Evolutionary conservation across 2,329 filamentous ascomycete species (phyloP).

Genomic region (Fonsecaea pedrosoi): DNA sequence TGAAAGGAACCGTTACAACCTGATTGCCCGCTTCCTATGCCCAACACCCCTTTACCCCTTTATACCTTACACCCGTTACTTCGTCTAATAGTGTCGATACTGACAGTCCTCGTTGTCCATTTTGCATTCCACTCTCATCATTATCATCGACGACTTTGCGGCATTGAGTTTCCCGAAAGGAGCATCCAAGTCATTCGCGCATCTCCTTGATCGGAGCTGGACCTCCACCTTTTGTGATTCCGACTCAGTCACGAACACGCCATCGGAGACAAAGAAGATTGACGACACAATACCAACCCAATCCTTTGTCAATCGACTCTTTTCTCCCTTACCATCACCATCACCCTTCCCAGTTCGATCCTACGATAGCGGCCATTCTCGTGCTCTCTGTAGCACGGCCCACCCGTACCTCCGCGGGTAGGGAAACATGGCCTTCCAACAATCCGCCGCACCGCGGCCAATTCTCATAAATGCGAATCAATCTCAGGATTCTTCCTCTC

Average conservation of each 20-base stretch:
- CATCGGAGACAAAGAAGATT: conserved; percentile 19
- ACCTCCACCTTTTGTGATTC: conserved; percentile 19
- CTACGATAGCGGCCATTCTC: conserved; percentile 11
- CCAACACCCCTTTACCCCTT: conserved; percentile 9
- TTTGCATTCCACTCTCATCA: neutral
- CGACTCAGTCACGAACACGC: conserved; percentile 4
- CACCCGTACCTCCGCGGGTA: conserved; percentile 28
- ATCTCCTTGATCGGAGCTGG: conserved; percentile 31
- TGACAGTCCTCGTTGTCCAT: neutral
- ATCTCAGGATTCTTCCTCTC: conserved; percentile 31
- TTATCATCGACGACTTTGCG: neutral
- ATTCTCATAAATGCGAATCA: conserved; percentile 30
- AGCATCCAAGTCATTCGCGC: conserved; percentile 9
- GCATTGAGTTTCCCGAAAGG: conserved; percentile 17
- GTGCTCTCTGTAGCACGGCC: conserved; percentile 29
- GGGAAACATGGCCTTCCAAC: conserved; percentile 38
- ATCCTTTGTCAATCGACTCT: conserved; percentile 5
- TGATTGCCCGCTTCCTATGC: conserved; percentile 6
- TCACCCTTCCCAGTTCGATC: neutral
- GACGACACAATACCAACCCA: conserved; percentile 19
- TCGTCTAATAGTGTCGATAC: neutral
- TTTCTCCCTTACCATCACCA: neutral
- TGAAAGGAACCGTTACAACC: conserved; percentile 4
- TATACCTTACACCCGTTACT: conserved; percentile 7
- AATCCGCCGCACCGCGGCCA: conserved; percentile 33